Evolutionary conservation across 2,329 filamentous ascomycete genomes (phyloP).

Genomic region (Lomentospora prolificans): DNA sequence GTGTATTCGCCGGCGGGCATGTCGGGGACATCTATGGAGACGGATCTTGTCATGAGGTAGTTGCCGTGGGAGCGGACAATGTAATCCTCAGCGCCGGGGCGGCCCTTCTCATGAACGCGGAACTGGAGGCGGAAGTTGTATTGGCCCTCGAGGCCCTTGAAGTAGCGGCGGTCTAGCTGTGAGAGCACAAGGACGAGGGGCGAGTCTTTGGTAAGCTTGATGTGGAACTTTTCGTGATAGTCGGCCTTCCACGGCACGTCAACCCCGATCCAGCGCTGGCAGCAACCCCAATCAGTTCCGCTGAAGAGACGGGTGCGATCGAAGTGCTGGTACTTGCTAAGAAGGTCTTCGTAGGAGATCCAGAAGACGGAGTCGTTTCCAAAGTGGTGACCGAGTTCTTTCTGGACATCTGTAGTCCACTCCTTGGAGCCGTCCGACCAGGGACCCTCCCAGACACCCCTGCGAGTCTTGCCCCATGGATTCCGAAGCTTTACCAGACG

Average conservation of each 20-base stretch:
- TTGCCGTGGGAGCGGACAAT: slow-evolving; percentile 49
- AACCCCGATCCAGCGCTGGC: slow-evolving; percentile 51
- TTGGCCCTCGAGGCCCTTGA: slow-evolving; percentile 49
- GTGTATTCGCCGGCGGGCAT: slow-evolving; percentile 47
- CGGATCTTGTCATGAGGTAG: slow-evolving; percentile 48
- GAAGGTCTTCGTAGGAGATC: slow-evolving; percentile 53
- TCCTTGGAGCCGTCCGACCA: slow-evolving; percentile 53
- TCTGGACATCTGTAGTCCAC: slow-evolving; percentile 48
- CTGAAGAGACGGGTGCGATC: slow-evolving; percentile 54
- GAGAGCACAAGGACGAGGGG: slow-evolving; percentile 50
- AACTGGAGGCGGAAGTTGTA: slow-evolving; percentile 42
- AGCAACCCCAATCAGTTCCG: slow-evolving; percentile 46
- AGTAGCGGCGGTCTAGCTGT: slow-evolving; percentile 54
- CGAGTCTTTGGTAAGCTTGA: slow-evolving; percentile 44
- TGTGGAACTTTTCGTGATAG: slow-evolving; percentile 52
- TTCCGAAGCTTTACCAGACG: slow-evolving; percentile 49
- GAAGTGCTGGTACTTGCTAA: slow-evolving; percentile 51
- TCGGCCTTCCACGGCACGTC: slow-evolving; percentile 52
- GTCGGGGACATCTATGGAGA: slow-evolving; percentile 46
- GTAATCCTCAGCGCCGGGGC: slow-evolving; percentile 44
- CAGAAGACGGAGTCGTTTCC: slow-evolving; percentile 55
- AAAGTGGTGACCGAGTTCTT: slow-evolving; percentile 48
- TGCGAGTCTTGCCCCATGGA: slow-evolving; percentile 42
- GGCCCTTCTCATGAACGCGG: slow-evolving; percentile 34
- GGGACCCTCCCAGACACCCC: slow-evolving; percentile 47